A percentile compares a stretch with the other conserved stretches of the same genome.
Conservation (phyloP, 164 flowering plant species). For the Berberis vulgaris region DNA sequence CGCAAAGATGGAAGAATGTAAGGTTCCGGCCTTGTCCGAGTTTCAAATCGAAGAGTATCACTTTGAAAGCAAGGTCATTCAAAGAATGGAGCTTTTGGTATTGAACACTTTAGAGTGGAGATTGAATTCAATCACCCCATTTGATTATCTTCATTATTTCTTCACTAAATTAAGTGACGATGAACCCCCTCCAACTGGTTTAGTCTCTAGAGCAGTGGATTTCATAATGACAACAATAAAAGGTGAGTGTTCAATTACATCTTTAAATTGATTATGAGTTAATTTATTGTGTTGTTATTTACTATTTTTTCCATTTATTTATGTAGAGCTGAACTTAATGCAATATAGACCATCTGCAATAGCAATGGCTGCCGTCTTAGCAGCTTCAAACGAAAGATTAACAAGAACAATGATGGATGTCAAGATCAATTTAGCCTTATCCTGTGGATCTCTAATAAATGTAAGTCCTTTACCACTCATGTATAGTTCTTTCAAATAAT, state of each 20-base stretch:
- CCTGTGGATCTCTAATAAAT: conserved; percentile 19
- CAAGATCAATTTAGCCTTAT: conserved; percentile 28
- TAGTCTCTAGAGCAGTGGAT: conserved; percentile 20
- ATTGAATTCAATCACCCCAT: conserved; percentile 55
- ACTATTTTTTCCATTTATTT: conserved; percentile 5
- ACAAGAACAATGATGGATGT: conserved; percentile 35
- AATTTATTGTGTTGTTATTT: not conserved
- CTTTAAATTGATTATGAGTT: not conserved
- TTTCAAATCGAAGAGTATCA: conserved; percentile 26
- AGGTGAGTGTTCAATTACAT: conserved; percentile 27
- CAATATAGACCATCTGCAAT: conserved; percentile 51
- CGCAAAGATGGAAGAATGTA: conserved; percentile 69
- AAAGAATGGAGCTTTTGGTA: conserved; percentile 64
- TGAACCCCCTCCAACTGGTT: conserved; percentile 15
- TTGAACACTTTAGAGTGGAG: conserved; percentile 65
- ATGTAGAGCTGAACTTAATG: conserved; percentile 35
- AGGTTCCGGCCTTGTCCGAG: conserved; percentile 35
- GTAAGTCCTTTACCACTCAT: conserved; percentile 24
- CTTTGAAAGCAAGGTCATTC: conserved; percentile 39
- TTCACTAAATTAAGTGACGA: conserved; percentile 23
- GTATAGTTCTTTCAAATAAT: not conserved
- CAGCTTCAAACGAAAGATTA: conserved; percentile 30
- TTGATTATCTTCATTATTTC: conserved; percentile 46
- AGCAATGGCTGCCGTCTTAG: conserved; percentile 58
- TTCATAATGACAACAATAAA: conserved; percentile 29